Percentiles rank a stretch among this genome's conserved stretches.
phyloP scores from a whole-genome alignment of 2,329 filamentous ascomycete genomes.

The Periconia sp. region DNA sequence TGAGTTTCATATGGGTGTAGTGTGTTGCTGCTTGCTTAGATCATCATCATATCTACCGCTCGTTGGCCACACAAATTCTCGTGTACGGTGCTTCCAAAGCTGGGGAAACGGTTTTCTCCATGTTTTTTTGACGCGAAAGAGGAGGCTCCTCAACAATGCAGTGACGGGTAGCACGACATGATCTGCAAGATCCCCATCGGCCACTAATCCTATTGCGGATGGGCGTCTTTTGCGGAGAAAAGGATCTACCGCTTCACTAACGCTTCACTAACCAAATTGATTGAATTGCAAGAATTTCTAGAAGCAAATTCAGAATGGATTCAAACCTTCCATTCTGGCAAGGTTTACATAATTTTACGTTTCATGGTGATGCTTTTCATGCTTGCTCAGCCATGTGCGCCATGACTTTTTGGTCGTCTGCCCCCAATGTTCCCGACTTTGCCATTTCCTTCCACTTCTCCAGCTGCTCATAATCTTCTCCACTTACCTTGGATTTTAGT shows the following conservation, averaged over 20 bases:
- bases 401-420: constrained; percentile 38
- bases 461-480: constrained; percentile 30
- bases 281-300: too few species aligned
- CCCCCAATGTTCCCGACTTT: constrained; percentile 32
- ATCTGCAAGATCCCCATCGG: not conserved
- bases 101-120: not conserved
- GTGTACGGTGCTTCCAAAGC: not conserved
- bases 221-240: not conserved
- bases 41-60: too few species aligned
- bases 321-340: too few species aligned
- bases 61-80: not conserved
- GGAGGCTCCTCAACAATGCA: not conserved
- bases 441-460: constrained; percentile 43
- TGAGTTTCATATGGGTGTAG: not conserved
- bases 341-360: too few species aligned
- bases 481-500: constrained; percentile 25
- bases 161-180: not conserved
- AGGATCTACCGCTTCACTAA: not conserved
- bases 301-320: too few species aligned
- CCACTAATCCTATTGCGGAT: not conserved
- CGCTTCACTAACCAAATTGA: not conserved
- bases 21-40: too few species aligned
- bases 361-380: not conserved
- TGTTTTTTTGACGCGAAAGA: not conserved
- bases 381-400: constrained; percentile 26